These are phyloP conservation scores for Geosiphon pyriformis DNA, from an alignment of 192 early-diverging fungal genomes.

Conservation along the genomic window DNA sequence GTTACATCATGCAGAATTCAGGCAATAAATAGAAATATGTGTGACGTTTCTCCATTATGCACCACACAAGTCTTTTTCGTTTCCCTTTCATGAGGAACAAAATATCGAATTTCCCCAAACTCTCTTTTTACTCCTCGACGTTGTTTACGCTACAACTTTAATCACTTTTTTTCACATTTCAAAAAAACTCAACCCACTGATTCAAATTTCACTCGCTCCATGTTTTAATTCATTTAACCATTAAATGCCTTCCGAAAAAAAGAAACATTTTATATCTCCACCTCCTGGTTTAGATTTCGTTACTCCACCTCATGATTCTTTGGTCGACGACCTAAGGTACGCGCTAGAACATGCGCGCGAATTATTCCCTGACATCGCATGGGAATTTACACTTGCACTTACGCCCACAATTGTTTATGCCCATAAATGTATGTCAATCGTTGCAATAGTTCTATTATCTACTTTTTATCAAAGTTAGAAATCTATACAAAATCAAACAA, in stretches of 20 bases:
- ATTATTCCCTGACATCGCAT: constrained; percentile 22
- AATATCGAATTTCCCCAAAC: too few relatives aligned
- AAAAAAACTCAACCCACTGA: too few relatives aligned
- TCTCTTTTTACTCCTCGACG: too few relatives aligned
- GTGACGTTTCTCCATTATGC: too few relatives aligned
- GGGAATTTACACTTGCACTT: constrained; percentile 18
- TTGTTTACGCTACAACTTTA: too few relatives aligned
- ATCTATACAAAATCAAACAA: too few relatives aligned
- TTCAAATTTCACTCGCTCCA: not conserved
- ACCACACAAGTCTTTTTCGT: too few relatives aligned
- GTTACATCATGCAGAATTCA: too few relatives aligned
- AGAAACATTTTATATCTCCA: constrained; percentile 6
- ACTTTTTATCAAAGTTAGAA: too few relatives aligned
- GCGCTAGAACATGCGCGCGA: constrained; percentile 22
- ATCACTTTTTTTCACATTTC: too few relatives aligned
- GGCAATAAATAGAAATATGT: too few relatives aligned
- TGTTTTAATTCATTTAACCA: not conserved
- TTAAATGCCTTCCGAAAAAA: constrained; percentile 21
- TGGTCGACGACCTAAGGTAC: constrained; percentile 21
- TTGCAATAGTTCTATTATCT: constrained; percentile 11
- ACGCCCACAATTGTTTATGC: constrained; percentile 15
- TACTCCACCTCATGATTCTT: constrained; percentile 15
- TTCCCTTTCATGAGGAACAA: too few relatives aligned
- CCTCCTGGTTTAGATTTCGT: constrained; percentile 13
- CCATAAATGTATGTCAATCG: constrained; percentile 24